Conservation (phyloP, 257 asterid species). For the Hygrophila difformis region DNA sequence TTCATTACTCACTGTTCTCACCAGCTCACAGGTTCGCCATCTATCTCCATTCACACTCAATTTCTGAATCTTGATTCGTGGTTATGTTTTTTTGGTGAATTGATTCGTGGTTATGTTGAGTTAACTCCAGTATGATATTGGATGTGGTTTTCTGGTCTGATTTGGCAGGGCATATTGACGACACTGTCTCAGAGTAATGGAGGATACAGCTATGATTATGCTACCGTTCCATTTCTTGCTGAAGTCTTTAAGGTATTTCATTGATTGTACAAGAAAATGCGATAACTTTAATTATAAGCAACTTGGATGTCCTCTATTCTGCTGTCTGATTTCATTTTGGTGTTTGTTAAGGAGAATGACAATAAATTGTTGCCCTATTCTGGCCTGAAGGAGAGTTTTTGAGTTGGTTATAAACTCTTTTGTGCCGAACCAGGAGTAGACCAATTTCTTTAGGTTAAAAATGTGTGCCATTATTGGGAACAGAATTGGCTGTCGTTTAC, state of each 20-base stretch:
- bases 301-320: neutral
- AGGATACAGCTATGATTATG: conserved; percentile 76
- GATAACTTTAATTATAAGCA: neutral
- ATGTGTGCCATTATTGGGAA: neutral
- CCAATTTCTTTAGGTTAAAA: too few species aligned
- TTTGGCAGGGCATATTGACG: conserved; percentile 81
- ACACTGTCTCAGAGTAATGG: conserved; percentile 90
- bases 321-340: neutral
- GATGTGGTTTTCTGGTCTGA: conserved; percentile 14
- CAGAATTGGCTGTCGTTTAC: too few species aligned
- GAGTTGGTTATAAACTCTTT: too few species aligned
- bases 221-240: conserved; percentile 98
- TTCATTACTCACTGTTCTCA: conserved; percentile 74
- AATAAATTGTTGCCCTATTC: too few species aligned
- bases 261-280: neutral
- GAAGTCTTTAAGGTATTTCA: conserved; percentile 75
- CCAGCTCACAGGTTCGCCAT: conserved; percentile 82
- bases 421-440: too few species aligned
- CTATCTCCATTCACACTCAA: conserved; percentile 5
- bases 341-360: neutral
- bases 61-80: conserved; percentile 16
- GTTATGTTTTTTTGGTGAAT: conserved; percentile 1
- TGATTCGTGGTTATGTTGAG: conserved; percentile 9
- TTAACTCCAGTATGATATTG: neutral
- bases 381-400: too few species aligned